These are phyloP conservation scores for Leucosporidium yakuticum DNA, from an alignment of 768 basidiomycete species.

Conservation along the genomic window DNA sequence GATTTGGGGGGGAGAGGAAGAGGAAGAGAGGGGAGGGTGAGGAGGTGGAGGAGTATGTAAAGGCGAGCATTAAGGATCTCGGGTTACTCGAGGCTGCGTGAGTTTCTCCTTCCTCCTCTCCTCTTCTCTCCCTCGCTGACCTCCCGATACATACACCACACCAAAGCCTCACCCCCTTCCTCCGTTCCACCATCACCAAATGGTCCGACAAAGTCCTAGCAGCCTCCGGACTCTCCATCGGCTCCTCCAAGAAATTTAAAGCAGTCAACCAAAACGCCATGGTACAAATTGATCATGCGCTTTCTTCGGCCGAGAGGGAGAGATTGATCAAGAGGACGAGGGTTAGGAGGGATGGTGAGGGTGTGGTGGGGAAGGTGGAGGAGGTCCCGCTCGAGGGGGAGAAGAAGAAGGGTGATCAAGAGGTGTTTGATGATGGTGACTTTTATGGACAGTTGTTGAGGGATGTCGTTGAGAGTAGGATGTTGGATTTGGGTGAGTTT, in stretches of 20 bases:
- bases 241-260: conserved; percentile 57
- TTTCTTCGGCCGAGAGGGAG: conserved; percentile 43
- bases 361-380: conserved; percentile 45
- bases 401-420: conserved; percentile 37
- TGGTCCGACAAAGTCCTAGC: conserved; percentile 97
- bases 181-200: conserved; percentile 71
- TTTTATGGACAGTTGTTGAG: conserved; percentile 88
- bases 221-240: conserved; percentile 66
- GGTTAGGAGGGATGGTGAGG: conserved; percentile 47
- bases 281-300: conserved; percentile 34
- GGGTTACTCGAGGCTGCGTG: conserved; percentile 15
- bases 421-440: conserved; percentile 76
- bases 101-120: conserved; percentile 7
- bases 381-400: conserved; percentile 29
- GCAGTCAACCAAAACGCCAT: conserved; percentile 48
- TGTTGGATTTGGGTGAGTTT: conserved; percentile 37
- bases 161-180: conserved; percentile 53
- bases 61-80: conserved; percentile 9
- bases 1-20: not conserved
- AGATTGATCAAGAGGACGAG: conserved; percentile 56
- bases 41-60: conserved; percentile 47
- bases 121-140: not conserved
- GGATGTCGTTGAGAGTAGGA: conserved; percentile 74
- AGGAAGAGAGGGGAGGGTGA: conserved; percentile 3
- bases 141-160: too few relatives aligned